phyloP scores from a whole-genome alignment of 306 rosid species.

The Cicer cuneatum region DNA sequence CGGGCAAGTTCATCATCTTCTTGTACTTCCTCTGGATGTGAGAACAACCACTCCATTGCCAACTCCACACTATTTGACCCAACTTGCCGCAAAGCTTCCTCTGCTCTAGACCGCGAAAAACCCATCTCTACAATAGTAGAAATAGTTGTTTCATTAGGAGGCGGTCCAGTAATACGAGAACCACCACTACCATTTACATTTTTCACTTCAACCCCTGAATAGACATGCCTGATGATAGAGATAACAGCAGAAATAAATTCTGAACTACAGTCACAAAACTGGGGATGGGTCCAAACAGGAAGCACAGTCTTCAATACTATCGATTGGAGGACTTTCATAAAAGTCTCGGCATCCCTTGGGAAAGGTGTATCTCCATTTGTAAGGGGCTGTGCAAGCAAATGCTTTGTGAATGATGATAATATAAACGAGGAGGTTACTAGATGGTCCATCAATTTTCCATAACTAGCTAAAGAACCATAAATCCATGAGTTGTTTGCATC shows the following conservation, averaged over 20 bases:
- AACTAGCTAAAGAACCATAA: constrained; percentile 91
- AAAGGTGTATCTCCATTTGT: constrained; percentile 64
- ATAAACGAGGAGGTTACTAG: constrained; percentile 91
- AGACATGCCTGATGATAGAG: constrained; percentile 83
- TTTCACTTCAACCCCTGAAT: constrained; percentile 93
- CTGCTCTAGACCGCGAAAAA: constrained; percentile 92
- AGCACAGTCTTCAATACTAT: constrained; percentile 92
- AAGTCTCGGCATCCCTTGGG: constrained; percentile 93
- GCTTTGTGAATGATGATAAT: constrained; percentile 86
- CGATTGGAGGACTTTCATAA: constrained; percentile 95
- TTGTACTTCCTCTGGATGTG: constrained; percentile 87
- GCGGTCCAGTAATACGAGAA: constrained; percentile 84
- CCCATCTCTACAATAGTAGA: constrained; percentile 98
- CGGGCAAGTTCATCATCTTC: constrained; percentile 99
- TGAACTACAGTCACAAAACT: constrained; percentile 83
- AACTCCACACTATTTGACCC: constrained; percentile 96
- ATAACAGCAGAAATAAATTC: constrained; percentile 85
- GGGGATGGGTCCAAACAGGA: constrained; percentile 97
- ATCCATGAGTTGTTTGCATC: constrained; percentile 87
- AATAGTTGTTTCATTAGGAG: constrained; percentile 91
- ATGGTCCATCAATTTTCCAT: constrained; percentile 95
- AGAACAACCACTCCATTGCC: constrained; percentile 99
- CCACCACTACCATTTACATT: constrained; percentile 61
- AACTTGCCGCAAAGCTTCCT: constrained; percentile 92
- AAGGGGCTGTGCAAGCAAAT: constrained; percentile 86